phyloP scores from a whole-genome alignment of 345 rosid species.

The Eucalyptus regnans region DNA sequence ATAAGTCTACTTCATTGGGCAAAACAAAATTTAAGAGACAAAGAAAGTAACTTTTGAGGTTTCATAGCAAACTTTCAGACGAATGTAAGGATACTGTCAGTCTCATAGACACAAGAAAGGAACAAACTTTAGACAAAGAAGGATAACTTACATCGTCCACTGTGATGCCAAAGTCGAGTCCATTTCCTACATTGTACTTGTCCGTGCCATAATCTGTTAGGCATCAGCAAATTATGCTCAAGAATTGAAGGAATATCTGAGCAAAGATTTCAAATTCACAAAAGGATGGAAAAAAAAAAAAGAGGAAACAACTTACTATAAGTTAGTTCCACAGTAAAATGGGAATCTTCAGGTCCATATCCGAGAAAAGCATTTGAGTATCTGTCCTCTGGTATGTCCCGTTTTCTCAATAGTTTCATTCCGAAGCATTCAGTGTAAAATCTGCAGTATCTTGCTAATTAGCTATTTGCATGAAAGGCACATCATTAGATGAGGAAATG shows the following conservation, averaged over 20 bases:
- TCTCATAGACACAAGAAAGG: not conserved
- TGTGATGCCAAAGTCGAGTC: constrained; percentile 84
- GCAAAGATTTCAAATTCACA: not conserved
- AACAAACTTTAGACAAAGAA: not conserved
- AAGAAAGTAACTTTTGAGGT: not conserved
- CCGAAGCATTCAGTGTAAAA: constrained; percentile 94
- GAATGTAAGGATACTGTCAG: not conserved
- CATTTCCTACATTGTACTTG: constrained; percentile 72
- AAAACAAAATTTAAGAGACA: not conserved
- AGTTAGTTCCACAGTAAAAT: constrained; percentile 85
- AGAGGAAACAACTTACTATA: constrained; percentile 41
- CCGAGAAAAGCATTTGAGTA: constrained; percentile 96
- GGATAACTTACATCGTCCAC: constrained; percentile 70
- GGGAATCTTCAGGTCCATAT: constrained; percentile 94
- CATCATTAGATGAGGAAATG: not conserved
- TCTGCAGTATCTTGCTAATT: constrained; percentile 15
- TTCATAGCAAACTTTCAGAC: not conserved
- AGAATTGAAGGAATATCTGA: not conserved
- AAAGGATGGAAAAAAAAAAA: not conserved
- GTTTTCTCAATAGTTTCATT: constrained; percentile 88
- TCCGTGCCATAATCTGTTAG: constrained; percentile 87
- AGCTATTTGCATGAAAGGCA: not conserved
- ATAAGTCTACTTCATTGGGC: not conserved
- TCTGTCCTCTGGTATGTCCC: constrained; percentile 95
- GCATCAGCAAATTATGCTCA: not conserved